phyloP scores from a whole-genome alignment of 164 flowering plant genomes.

The Paratinospora sagittata region DNA sequence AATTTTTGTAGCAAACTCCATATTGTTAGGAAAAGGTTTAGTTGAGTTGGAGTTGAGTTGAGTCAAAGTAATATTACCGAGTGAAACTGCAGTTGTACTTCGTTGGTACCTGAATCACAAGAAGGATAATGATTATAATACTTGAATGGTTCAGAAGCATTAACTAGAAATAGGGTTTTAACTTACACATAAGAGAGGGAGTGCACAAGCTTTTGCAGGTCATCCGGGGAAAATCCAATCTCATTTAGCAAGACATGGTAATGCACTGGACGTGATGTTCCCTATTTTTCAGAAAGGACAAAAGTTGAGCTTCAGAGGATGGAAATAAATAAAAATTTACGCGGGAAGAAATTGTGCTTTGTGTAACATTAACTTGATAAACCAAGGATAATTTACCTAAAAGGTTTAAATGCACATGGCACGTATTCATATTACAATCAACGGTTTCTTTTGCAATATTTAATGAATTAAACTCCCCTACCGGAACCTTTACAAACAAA shows the following conservation, averaged over 20 bases:
- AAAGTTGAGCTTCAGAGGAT: neutral
- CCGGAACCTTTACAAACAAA: neutral
- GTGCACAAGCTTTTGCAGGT: constrained; percentile 60
- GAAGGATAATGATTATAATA: constrained; percentile 2
- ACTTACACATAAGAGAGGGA: constrained; percentile 84
- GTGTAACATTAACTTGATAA: neutral
- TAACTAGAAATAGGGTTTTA: neutral
- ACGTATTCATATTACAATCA: neutral
- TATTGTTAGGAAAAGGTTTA: no score
- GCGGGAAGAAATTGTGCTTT: neutral
- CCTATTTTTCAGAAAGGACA: constrained; percentile 34
- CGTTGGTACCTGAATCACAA: constrained; percentile 62
- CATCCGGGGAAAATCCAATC: constrained; percentile 79
- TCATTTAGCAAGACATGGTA: constrained; percentile 86
- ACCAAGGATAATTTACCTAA: neutral
- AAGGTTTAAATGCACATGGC: no score
- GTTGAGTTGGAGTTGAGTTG: no score
- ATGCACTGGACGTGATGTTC: constrained; percentile 81
- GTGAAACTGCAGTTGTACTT: constrained; percentile 67
- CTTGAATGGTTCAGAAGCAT: neutral
- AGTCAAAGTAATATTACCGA: constrained; percentile 44
- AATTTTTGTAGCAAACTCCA: no score
- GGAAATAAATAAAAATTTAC: neutral
- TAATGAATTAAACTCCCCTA: neutral
- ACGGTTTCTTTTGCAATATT: neutral